Conservation (phyloP, 352 stramenopile species). For the Globisporangium carolinianum region DNA sequence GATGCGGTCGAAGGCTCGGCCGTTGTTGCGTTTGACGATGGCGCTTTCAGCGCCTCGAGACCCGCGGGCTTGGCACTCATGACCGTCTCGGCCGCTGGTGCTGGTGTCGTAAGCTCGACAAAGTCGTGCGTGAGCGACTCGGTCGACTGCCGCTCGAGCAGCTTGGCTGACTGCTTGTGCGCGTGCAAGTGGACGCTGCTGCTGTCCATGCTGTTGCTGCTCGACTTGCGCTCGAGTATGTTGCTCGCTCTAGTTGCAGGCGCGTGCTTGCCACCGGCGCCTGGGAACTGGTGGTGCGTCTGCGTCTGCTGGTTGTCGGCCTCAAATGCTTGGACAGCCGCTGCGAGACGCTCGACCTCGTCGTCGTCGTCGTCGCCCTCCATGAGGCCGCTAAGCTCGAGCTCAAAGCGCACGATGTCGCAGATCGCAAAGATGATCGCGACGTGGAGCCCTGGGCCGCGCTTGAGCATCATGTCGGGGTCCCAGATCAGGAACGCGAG, state of each 20-base stretch:
- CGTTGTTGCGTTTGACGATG: background rate
- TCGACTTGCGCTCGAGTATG: background rate
- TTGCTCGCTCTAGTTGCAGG: background rate
- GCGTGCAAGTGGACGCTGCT: background rate
- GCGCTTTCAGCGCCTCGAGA: conserved; percentile 6
- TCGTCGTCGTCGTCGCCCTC: conserved; percentile 29
- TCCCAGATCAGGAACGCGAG: conserved; percentile 60
- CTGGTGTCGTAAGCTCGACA: conserved; percentile 9
- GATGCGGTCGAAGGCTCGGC: background rate
- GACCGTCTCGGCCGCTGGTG: background rate
- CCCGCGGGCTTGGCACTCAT: background rate
- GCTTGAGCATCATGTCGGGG: conserved; percentile 66
- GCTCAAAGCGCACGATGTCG: conserved; percentile 66
- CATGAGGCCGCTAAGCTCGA: conserved; percentile 65
- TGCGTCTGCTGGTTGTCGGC: conserved; percentile 2
- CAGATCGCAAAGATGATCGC: conserved; percentile 61
- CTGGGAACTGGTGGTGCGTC: background rate
- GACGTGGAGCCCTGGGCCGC: conserved; percentile 54
- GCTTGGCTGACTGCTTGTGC: background rate
- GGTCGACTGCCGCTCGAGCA: conserved; percentile 9
- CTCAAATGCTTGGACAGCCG: conserved; percentile 1
- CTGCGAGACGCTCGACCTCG: conserved; percentile 14
- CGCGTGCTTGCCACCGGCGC: background rate
- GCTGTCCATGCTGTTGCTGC: background rate
- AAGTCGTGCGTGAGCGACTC: conserved; percentile 11